phyloP scores from a whole-genome alignment of 2,329 filamentous ascomycete species.

The Botrytis aclada region DNA sequence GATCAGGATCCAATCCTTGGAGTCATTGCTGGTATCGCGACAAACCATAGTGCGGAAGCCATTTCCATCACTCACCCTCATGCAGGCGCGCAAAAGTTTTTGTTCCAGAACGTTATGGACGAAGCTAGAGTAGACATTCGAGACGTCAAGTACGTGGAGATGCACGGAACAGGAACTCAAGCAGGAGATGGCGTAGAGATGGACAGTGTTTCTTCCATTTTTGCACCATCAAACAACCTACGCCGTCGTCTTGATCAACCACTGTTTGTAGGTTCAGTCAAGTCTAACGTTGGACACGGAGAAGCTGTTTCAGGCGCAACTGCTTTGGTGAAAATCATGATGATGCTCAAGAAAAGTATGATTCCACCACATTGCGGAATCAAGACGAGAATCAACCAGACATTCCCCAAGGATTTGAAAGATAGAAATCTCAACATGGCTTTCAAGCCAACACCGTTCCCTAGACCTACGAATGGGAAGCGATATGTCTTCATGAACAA shows the following conservation, averaged over 20 bases:
- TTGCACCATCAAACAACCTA: constrained; percentile 29
- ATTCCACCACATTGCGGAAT: constrained; percentile 33
- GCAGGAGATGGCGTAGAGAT: constrained; percentile 22
- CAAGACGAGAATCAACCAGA: constrained; percentile 36
- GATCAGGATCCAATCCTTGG: constrained; percentile 57
- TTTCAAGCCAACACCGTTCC: constrained; percentile 23
- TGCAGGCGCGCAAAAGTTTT: constrained; percentile 18
- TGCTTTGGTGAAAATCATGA: constrained; percentile 34
- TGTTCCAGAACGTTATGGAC: constrained; percentile 21
- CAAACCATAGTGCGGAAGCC: constrained; percentile 43
- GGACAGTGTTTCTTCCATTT: constrained; percentile 18
- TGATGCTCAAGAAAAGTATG: constrained; percentile 32
- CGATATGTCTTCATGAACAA: constrained; percentile 47
- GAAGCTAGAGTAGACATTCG: constrained; percentile 18
- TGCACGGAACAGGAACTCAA: constrained; percentile 23
- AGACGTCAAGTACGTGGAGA: constrained; percentile 23
- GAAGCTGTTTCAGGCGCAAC: constrained; percentile 29
- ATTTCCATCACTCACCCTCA: constrained; percentile 15
- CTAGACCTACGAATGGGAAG: constrained; percentile 39
- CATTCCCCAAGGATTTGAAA: constrained; percentile 38
- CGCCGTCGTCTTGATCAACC: constrained; percentile 22
- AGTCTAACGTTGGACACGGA: constrained; percentile 20
- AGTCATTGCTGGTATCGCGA: constrained; percentile 45
- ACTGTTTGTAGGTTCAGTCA: constrained; percentile 19
- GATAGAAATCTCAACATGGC: constrained; percentile 34